Evolutionary conservation across 2,329 filamentous ascomycete species (phyloP).

Genomic region (Cytospora schulzeri): DNA sequence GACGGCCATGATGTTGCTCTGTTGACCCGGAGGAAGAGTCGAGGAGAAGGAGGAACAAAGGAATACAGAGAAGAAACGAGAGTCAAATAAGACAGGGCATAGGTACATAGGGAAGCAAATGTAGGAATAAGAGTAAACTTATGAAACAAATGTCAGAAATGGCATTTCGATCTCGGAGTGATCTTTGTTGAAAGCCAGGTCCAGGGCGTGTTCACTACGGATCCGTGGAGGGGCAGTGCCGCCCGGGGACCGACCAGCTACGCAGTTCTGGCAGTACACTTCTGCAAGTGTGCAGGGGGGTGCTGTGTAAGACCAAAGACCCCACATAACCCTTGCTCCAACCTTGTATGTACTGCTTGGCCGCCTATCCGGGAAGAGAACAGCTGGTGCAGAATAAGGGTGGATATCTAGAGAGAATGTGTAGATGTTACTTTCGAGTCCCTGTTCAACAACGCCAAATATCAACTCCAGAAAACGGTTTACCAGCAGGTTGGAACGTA

Average conservation of each 20-base stretch:
- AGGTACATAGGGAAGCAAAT: background rate
- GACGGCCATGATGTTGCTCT: slow-evolving; percentile 35
- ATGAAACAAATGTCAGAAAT: background rate
- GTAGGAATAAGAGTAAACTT: background rate
- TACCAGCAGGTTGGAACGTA: no score
- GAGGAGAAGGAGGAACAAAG: background rate
- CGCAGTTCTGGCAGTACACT: no score
- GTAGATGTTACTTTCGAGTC: background rate
- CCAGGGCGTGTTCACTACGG: background rate
- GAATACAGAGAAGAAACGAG: background rate
- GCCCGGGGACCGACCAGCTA: slow-evolving; percentile 12
- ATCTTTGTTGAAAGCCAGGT: background rate
- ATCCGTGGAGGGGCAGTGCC: slow-evolving; percentile 14
- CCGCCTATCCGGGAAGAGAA: background rate
- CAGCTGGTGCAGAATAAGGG: background rate
- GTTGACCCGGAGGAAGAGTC: background rate
- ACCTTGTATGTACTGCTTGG: background rate
- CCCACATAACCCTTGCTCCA: background rate
- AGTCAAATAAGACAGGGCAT: background rate
- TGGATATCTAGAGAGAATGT: background rate
- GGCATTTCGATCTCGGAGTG: background rate
- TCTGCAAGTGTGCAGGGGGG: no score
- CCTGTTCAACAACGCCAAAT: no score
- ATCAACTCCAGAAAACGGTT: no score
- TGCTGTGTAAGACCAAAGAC: background rate